Base-by-base conservation (phyloP, 805 yeast genomes). In the Candida andamanensis region DNA sequence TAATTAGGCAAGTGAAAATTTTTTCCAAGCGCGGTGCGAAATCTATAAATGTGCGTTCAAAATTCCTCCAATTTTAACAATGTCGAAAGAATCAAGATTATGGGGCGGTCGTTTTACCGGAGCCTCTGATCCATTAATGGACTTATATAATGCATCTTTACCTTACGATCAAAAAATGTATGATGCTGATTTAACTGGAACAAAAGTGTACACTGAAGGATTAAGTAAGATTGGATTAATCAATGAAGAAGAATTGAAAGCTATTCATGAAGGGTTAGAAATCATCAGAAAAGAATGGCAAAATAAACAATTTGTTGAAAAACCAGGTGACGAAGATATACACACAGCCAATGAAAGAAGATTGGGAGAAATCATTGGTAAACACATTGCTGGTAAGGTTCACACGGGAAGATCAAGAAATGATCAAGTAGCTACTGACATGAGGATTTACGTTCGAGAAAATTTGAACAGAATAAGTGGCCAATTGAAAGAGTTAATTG, bases 71-170 rank as follows among this genome's bases (percentile, higher is more conserved):
- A 15, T 24, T 8, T 9, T 11, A 7, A 32, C 3, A n/a, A 37
- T 32, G 37, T 29, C 37, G 32, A 58, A 72, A 46, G 87, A 81
- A 61, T 70, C 67, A 48, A 89, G 80, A 58, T 69, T 90, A 44
- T 90, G 98, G 98, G 98, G 98, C 50, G 98, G 97, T 50, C 77
- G 98, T 61, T 90, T 90, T 65, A 90, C 97, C 39, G 97, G 95
- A 4, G 90, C 90, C 41, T 79, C 95, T 17, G 99, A 92, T 50
- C 99, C 99, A 3, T 67, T 92, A 52, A 92, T 92, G 99, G 94
- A 92, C 55, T 69, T 90, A 32, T 92, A 94, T 69, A 92, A 92
- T 62, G 96, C 97, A 2, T 90, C 97, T 1, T 67, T 92, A 44
- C 97, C 98, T 2, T 92, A 92, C 52, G 99, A 92, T 60, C 73